Percentiles rank a stretch among this genome's conserved stretches.
Evolutionary conservation across 371 early-diverging fungal species (phyloP).

Genomic region (Haplosporangium sp.): DNA sequence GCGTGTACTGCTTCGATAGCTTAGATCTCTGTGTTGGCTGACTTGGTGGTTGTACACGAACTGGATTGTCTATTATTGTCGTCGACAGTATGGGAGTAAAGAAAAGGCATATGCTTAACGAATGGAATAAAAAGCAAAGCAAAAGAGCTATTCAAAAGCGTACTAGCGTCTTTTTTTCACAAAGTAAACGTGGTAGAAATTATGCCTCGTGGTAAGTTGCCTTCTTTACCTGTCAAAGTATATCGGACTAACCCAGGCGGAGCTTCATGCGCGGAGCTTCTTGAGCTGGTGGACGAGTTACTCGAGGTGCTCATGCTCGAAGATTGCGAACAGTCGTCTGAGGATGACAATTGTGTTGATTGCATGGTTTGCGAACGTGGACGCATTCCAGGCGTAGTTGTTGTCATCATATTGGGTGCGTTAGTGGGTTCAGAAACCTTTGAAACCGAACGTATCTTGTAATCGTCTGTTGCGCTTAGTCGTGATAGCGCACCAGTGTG

Average conservation of each 20-base stretch:
- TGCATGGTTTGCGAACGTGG: conserved; percentile 11
- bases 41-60: conserved; percentile 22
- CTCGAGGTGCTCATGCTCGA: conserved; percentile 11
- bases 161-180: not conserved
- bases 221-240: conserved; percentile 22
- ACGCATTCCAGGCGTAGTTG: not conserved
- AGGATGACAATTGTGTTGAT: conserved; percentile 19
- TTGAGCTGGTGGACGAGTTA: conserved; percentile 20
- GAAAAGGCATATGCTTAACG: no score
- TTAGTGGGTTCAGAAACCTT: not conserved
- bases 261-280: conserved; percentile 21
- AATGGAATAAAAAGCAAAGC: not conserved
- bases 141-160: not conserved
- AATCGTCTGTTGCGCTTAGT: no score
- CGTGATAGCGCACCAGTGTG: no score
- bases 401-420: no score
- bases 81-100: no score
- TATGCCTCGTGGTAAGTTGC: no score
- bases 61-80: conserved; percentile 21
- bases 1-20: conserved; percentile 51
- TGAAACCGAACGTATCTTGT: conserved; percentile 1
- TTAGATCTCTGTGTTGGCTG: conserved; percentile 40
- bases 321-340: conserved; percentile 15
- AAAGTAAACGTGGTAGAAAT: no score
- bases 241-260: conserved; percentile 7